These are phyloP conservation scores for Talaromyces stipitatus DNA, from an alignment of 495 filamentous ascomycete species.

Conservation along the genomic window DNA sequence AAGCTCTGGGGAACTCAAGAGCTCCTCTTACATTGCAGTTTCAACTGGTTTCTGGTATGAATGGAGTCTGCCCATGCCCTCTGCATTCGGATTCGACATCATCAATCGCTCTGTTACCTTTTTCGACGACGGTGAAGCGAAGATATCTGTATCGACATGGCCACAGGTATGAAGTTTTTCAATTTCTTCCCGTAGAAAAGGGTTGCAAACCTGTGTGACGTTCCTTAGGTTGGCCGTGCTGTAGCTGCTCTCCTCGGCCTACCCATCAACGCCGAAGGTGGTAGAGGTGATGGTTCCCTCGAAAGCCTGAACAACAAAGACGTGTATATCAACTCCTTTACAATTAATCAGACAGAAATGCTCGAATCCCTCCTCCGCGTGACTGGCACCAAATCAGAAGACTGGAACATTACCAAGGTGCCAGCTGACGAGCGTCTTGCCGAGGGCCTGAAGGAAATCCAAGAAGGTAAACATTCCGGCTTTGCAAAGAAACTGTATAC, in stretches of 20 bases:
- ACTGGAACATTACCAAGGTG: conserved; percentile 50
- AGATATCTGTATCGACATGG: conserved; percentile 33
- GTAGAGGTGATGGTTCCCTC: conserved; percentile 20
- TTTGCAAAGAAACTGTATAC: conserved; percentile 48
- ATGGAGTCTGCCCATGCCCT: conserved; percentile 26
- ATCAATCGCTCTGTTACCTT: conserved; percentile 24
- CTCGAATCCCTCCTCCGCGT: conserved; percentile 45
- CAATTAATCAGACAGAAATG: conserved; percentile 44
- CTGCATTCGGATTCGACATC: conserved; percentile 40
- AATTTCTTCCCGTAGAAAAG: neutral
- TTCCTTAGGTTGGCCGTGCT: conserved; percentile 22
- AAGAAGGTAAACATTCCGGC: conserved; percentile 31
- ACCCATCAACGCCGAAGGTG: conserved; percentile 37
- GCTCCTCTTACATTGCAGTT: conserved; percentile 43
- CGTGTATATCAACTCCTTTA: conserved; percentile 39
- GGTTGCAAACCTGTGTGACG: neutral
- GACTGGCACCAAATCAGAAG: conserved; percentile 37
- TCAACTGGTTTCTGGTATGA: conserved; percentile 48
- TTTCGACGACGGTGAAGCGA: conserved; percentile 40
- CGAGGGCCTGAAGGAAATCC: conserved; percentile 30
- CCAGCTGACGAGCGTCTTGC: conserved; percentile 30
- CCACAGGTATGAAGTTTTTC: conserved; percentile 18
- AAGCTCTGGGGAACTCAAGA: conserved; percentile 36
- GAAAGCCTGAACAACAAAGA: conserved; percentile 29
- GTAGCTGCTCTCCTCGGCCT: conserved; percentile 37